Percentiles rank a stretch among this genome's conserved stretches.
These are phyloP conservation scores for Diplodia mutila DNA, from an alignment of 2,329 filamentous ascomycete genomes.

Conservation along the genomic window DNA sequence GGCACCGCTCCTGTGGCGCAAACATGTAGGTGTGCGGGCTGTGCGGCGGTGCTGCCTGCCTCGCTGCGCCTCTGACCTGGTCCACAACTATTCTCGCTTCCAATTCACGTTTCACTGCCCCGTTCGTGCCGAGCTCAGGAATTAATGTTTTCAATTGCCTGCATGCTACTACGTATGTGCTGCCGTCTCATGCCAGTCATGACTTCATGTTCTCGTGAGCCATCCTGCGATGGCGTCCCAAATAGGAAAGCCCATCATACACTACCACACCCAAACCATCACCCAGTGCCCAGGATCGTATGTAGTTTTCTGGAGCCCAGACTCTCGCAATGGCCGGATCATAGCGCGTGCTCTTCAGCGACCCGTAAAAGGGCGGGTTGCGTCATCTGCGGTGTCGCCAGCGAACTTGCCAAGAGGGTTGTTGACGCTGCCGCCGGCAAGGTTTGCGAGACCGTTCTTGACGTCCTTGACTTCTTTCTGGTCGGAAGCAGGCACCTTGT, in stretches of 20 bases:
- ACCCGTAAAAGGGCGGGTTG: constrained; percentile 43
- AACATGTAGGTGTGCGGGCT: neutral
- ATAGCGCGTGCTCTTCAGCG: constrained; percentile 34
- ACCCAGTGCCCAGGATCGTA: neutral
- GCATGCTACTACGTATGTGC: neutral
- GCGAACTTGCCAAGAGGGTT: constrained; percentile 43
- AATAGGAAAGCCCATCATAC: neutral
- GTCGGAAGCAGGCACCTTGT: constrained; percentile 45
- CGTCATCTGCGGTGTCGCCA: constrained; percentile 42
- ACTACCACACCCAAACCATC: neutral
- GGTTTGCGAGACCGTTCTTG: constrained; percentile 42
- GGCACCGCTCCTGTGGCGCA: constrained; percentile 8
- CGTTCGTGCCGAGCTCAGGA: neutral
- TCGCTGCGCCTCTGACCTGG: neutral
- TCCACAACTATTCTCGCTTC: neutral
- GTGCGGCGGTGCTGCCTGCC: neutral
- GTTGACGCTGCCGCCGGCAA: constrained; percentile 39
- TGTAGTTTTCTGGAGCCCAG: neutral
- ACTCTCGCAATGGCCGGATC: neutral
- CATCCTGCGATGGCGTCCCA: neutral
- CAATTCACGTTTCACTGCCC: neutral
- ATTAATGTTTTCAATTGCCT: constrained; percentile 6
- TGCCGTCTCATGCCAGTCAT: neutral
- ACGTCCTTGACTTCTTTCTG: constrained; percentile 43
- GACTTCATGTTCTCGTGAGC: constrained; percentile 14